Evolutionary conservation across 768 basidiomycete species (phyloP), one percentile per base, ranked within the genome.

Genomic region (Saitozyma podzolica): DNA sequence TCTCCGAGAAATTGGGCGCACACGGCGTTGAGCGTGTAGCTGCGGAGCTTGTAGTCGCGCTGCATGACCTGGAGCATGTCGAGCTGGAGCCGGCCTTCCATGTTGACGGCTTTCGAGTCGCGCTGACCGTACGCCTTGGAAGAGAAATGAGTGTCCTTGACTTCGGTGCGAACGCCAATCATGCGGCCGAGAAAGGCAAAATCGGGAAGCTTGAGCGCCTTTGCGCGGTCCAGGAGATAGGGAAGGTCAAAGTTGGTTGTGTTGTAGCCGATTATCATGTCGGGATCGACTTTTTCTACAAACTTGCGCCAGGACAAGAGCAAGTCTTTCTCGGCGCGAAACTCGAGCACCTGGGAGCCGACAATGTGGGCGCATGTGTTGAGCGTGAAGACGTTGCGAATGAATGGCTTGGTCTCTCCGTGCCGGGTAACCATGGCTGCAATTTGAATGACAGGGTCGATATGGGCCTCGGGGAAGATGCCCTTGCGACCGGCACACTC

Each of bases 381-480:
- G 51, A 98, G 86, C 1, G 95, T 95, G 80, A 98, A 99, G 37
- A 98, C 84, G 68, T 99, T 99, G 13, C 95, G 87, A 64, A 99
- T 88, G 80, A 98, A 99, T 0, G 96, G 96, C 61, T 91, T 88
- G 49, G 82, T 83, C 71, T 97, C 94, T 68, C 94, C 94, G 85
- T 99, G 96, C 6, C 90, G 85, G 42, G 94, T 97, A 10, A 98
- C 95, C 96, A 98, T 98, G 78, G 92, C 96, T 0, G 95, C 96
- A 63, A 98, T 98, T 74, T 98, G 96, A 70, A 98, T 98, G 59
- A 99, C 92, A 9, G 95, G 95, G 79, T 99, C 96, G 40, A 84
- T 77, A 9, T 87, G 82, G 8, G 96, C 84, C 74, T 98, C 96
- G 0, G 96, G 96, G 74, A 99, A 99, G 68, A 97, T 89, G 40